These are phyloP conservation scores for Dactylellina cionopaga DNA, from an alignment of 2,329 filamentous ascomycete genomes.

Conservation along the genomic window DNA sequence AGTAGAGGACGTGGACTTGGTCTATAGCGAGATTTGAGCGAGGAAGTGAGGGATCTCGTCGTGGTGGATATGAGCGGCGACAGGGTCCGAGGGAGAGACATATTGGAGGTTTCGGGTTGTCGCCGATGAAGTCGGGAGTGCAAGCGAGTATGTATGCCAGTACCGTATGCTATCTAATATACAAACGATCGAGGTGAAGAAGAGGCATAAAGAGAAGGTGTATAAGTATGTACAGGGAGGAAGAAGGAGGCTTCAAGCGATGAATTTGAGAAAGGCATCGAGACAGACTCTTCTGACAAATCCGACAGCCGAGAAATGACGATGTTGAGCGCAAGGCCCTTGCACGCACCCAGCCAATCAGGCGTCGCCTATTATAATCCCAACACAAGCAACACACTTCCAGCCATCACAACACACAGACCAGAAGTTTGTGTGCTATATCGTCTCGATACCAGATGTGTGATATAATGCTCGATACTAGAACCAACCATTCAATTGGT, in stretches of 20 bases:
- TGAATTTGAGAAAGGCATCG: not conserved
- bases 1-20: constrained; percentile 12
- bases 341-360: constrained; percentile 32
- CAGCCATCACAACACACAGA: too few relatives aligned
- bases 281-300: constrained; percentile 27
- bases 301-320: constrained; percentile 31
- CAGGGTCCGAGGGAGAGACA: constrained; percentile 47
- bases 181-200: not conserved
- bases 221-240: not conserved
- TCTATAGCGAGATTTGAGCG: constrained; percentile 45
- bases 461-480: too few relatives aligned
- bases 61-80: constrained; percentile 30
- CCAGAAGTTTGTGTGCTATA: too few relatives aligned
- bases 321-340: not conserved
- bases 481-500: too few relatives aligned
- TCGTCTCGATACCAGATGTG: too few relatives aligned
- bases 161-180: not conserved
- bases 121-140: constrained; percentile 9
- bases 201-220: not conserved
- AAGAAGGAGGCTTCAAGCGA: constrained; percentile 2
- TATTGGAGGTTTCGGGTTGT: constrained; percentile 21
- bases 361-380: constrained; percentile 33
- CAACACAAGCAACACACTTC: constrained; percentile 44
- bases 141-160: not conserved
- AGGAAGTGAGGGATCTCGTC: constrained; percentile 24